A percentile compares a stretch with the other conserved stretches of the same genome.
Conservation (phyloP, 2,329 filamentous ascomycete genomes). For the Calonectria leucothoes region DNA sequence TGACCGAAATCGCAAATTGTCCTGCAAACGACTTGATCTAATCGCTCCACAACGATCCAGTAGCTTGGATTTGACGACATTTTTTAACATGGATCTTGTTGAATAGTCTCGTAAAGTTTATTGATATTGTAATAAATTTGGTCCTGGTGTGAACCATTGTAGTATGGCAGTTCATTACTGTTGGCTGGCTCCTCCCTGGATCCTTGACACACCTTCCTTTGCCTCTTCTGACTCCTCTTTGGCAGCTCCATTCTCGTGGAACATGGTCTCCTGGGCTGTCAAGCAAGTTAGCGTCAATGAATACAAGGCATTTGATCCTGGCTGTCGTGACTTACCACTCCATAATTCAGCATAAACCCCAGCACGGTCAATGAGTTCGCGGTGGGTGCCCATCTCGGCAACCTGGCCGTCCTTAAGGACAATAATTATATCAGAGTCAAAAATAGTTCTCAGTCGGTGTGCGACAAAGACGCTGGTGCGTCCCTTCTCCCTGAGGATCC, state of each 20-base stretch:
- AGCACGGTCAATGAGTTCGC: conserved; percentile 80
- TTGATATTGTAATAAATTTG: conserved; percentile 12
- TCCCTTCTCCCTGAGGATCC: conserved; percentile 86
- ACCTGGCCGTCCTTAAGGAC: conserved; percentile 87
- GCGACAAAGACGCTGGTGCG: conserved; percentile 96
- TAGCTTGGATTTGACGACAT: background rate
- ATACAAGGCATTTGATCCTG: background rate
- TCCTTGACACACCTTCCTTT: background rate
- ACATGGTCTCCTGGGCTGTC: conserved; percentile 72
- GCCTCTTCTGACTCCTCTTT: conserved; percentile 47
- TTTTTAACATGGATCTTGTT: background rate
- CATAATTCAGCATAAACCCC: conserved; percentile 91
- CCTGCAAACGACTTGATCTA: background rate
- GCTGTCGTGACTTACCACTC: conserved; percentile 73
- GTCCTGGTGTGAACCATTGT: background rate
- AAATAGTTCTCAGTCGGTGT: conserved; percentile 91
- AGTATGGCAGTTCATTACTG: background rate
- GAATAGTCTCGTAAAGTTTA: conserved; percentile 14
- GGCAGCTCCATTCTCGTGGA: conserved; percentile 59
- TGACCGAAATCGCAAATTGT: conserved; percentile 20
- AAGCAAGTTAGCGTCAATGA: conserved; percentile 20
- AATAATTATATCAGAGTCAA: conserved; percentile 92
- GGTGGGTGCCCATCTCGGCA: conserved; percentile 90
- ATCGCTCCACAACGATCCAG: conserved; percentile 14
- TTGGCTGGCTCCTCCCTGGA: background rate